Conservation (phyloP, 1,139 yeast genomes). For the Pichia sp. region DNA sequence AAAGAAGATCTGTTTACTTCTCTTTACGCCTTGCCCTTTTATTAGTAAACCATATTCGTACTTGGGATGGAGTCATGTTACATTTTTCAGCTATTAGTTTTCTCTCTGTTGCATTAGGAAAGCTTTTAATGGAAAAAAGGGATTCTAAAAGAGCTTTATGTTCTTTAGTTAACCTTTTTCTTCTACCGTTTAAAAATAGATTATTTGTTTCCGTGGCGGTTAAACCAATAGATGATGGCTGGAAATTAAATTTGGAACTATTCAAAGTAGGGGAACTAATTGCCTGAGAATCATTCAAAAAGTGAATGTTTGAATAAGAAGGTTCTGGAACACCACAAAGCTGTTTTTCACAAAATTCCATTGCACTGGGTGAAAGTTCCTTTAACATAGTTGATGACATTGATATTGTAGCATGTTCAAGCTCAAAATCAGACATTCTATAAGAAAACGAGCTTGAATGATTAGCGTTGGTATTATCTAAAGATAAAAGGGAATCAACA, state of each 20-base stretch:
- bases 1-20: neutral
- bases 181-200: neutral
- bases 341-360: slow-evolving; percentile 2
- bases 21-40: slow-evolving; percentile 14
- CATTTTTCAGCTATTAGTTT: slow-evolving; percentile 14
- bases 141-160: slow-evolving; percentile 7
- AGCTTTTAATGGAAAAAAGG: slow-evolving; percentile 10
- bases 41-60: slow-evolving; percentile 19
- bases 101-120: slow-evolving; percentile 16
- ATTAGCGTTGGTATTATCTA: neutral
- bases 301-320: neutral
- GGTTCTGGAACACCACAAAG: slow-evolving; percentile 7
- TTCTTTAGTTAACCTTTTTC: slow-evolving; percentile 5
- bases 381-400: neutral
- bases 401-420: neutral
- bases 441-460: neutral
- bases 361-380: neutral
- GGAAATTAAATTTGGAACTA: neutral
- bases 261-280: neutral
- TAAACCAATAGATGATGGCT: neutral
- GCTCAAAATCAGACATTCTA: slow-evolving; percentile 2
- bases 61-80: slow-evolving; percentile 13
- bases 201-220: neutral
- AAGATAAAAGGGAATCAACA: neutral
- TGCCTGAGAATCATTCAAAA: neutral